phyloP scores from a whole-genome alignment of 2,329 filamentous ascomycete genomes.

The Aspergillus pseudoviridinutans region DNA sequence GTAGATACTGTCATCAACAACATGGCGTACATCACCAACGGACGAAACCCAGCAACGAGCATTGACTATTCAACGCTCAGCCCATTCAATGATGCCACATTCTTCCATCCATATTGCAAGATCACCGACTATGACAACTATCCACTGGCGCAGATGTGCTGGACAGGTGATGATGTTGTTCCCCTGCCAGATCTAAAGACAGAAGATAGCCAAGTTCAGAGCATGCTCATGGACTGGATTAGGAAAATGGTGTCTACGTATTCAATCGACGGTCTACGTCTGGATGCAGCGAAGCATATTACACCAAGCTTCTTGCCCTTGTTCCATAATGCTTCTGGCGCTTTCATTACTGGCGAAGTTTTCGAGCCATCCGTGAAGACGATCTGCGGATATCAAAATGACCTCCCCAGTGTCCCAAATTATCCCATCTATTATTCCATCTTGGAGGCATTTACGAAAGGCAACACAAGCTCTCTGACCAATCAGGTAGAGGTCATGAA shows the following conservation, averaged over 20 bases:
- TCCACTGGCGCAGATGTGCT: slow-evolving; percentile 42
- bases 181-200: slow-evolving; percentile 47
- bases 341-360: slow-evolving; percentile 48
- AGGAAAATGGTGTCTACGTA: slow-evolving; percentile 41
- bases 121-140: slow-evolving; percentile 33
- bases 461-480: slow-evolving; percentile 26
- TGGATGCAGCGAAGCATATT: slow-evolving; percentile 49
- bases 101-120: slow-evolving; percentile 26
- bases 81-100: slow-evolving; percentile 24
- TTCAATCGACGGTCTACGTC: slow-evolving; percentile 48
- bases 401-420: slow-evolving; percentile 45
- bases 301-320: slow-evolving; percentile 39
- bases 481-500: slow-evolving; percentile 23
- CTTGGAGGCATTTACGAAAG: slow-evolving; percentile 29
- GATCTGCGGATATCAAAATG: slow-evolving; percentile 40
- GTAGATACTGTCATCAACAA: slow-evolving; percentile 52
- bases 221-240: slow-evolving; percentile 43
- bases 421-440: slow-evolving; percentile 42
- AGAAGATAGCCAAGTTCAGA: slow-evolving; percentile 37
- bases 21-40: slow-evolving; percentile 34
- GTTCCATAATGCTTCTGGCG: slow-evolving; percentile 35
- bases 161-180: slow-evolving; percentile 48
- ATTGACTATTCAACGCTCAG: slow-evolving; percentile 24
- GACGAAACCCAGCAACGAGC: slow-evolving; percentile 19
- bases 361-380: slow-evolving; percentile 34